Percentiles rank a stretch among this genome's conserved stretches.
phyloP scores from a whole-genome alignment of 306 rosid species.

The Vigna unguiculata region DNA sequence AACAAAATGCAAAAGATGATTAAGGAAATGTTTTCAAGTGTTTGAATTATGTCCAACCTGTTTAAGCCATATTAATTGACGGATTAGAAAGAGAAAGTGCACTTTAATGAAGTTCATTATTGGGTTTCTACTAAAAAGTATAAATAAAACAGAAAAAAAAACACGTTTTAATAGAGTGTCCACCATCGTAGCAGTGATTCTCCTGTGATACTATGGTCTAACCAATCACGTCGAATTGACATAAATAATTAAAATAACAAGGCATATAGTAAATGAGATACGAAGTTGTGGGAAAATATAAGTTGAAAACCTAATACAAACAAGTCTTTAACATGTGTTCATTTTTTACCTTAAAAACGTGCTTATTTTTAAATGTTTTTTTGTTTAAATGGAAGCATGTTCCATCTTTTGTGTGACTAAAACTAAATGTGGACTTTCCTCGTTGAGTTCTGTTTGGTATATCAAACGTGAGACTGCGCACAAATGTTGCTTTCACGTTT shows the following conservation, averaged over 20 bases:
- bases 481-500: slow-evolving; percentile 36
- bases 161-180: background rate
- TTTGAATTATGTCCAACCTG: background rate
- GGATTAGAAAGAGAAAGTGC: background rate
- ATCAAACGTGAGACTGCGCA: slow-evolving; percentile 3
- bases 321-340: background rate
- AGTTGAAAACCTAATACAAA: background rate
- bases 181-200: background rate
- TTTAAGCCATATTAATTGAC: background rate
- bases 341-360: background rate
- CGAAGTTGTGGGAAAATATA: background rate
- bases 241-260: background rate
- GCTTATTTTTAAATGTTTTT: no score
- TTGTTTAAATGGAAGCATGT: background rate
- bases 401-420: background rate
- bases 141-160: background rate
- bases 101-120: background rate
- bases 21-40: no score
- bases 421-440: background rate
- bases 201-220: background rate
- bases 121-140: background rate
- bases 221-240: background rate
- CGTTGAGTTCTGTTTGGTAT: background rate
- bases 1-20: no score
- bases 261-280: background rate